Base-by-base conservation (phyloP, 371 early-diverging fungal genomes). In the Coemansia sp. region DNA sequence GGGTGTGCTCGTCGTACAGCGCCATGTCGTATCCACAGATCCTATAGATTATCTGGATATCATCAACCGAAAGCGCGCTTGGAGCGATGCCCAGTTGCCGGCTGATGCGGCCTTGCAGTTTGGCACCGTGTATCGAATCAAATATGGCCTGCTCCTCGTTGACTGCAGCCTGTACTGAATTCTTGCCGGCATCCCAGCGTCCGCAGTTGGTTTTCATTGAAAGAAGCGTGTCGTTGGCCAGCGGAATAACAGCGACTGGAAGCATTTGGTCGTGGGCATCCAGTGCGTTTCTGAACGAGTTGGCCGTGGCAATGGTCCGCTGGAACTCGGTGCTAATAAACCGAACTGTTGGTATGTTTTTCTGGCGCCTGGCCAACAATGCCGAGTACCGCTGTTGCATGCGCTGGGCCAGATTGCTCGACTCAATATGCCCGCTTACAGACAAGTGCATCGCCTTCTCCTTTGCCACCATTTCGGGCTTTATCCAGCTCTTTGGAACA, bases 271-370 rank as follows among this genome's bases (percentile, higher is more conserved):
- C 61, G 14, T 14, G 26, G n/a, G 60, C 31, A 26, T 65, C 65
- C 4, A 69, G 36, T 9, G 60, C 55, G 10, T 31, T 4, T 26
- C 58, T 26, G 38, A 74, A 74, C 10, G 48, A 45, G 20, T 50
- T 56, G 31, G 65, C 74, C 5, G 74, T 65, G 30, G 48, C 58
- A 0, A 42, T 13, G 4, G 74, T 65, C 35, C 74, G 59, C 42
- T 60, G 65, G 20, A 51, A 55, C 32, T 69, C 65, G 4, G 74
- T 69, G 56, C 70, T 74, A 38, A 70, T 36, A 39, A 74, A 58
- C 13, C 52, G 50, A 5, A 74, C 5, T 1, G 51, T 5, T 26
- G 48, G 42, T 1, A n/a, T 38, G 2, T 31, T 8, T 11, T 31
- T 20, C n/a, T 49, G n/a, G 10, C 31, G 45, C 13, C 34, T n/a